phyloP scores from a whole-genome alignment of 2,329 filamentous ascomycete species.

The Fusarium piperis region DNA sequence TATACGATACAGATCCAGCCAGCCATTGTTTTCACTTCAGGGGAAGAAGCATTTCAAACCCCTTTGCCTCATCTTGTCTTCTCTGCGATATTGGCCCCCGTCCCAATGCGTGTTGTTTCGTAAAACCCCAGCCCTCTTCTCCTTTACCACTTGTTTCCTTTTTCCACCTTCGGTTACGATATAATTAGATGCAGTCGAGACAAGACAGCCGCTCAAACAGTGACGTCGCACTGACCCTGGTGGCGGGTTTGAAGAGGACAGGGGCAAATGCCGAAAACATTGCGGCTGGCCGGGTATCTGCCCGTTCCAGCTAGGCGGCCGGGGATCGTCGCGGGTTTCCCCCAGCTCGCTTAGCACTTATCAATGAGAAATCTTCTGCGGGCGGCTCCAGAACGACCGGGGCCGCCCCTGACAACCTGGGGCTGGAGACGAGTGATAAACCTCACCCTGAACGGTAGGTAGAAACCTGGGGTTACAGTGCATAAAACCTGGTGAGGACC shows the following conservation, averaged over 20 bases:
- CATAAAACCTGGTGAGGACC: neutral
- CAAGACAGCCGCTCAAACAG: neutral
- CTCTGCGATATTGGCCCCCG: neutral
- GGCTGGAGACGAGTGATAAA: neutral
- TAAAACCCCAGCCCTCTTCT: neutral
- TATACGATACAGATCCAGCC: neutral
- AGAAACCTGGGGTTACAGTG: constrained; percentile 1
- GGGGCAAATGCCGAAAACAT: constrained; percentile 4
- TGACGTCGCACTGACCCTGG: neutral
- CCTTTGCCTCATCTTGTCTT: neutral
- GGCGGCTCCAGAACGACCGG: neutral
- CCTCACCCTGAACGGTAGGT: neutral
- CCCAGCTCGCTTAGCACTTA: neutral
- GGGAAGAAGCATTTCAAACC: neutral
- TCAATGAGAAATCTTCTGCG: neutral
- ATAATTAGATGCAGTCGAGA: constrained; percentile 2
- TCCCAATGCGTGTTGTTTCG: neutral
- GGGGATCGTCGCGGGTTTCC: neutral
- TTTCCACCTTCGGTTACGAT: neutral
- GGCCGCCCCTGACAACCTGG: neutral
- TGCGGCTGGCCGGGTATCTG: neutral
- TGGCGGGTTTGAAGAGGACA: neutral
- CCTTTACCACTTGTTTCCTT: neutral
- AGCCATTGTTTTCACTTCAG: neutral
- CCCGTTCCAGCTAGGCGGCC: neutral